A percentile compares a stretch with the other conserved stretches of the same genome.
These are phyloP conservation scores for Westerdykella sp. DNA, from an alignment of 2,329 filamentous ascomycete genomes.

Conservation along the genomic window DNA sequence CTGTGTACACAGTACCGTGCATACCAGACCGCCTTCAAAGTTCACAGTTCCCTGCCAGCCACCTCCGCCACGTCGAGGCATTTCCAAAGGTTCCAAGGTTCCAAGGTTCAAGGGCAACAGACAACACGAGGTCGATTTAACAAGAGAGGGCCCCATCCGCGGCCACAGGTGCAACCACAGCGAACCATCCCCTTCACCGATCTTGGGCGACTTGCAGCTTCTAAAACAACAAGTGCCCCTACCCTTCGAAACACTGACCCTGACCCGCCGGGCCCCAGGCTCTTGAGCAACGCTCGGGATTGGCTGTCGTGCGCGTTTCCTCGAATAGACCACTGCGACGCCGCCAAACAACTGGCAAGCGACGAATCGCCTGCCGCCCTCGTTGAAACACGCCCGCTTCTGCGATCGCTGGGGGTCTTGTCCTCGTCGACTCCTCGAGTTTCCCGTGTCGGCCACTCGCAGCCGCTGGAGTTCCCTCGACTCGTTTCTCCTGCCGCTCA, in stretches of 20 bases:
- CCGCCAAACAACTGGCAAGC: conserved; percentile 23
- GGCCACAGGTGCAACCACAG: conserved; percentile 2
- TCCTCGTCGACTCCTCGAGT: conserved; percentile 20
- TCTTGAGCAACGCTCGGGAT: conserved; percentile 15
- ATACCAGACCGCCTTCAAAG: not conserved
- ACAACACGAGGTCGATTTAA: not conserved
- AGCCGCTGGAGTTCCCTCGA: conserved; percentile 19
- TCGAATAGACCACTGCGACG: conserved; percentile 15
- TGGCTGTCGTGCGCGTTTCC: conserved; percentile 25
- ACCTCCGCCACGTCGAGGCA: conserved; percentile 1
- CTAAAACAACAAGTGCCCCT: conserved; percentile 25
- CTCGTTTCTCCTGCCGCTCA: conserved; percentile 18
- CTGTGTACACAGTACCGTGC: not conserved
- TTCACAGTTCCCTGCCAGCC: not conserved
- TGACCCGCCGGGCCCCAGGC: conserved; percentile 10
- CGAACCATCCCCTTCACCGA: conserved; percentile 3
- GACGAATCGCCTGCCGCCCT: conserved; percentile 13
- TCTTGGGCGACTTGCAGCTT: conserved; percentile 9
- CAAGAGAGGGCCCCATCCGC: not conserved
- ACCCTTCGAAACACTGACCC: conserved; percentile 24
- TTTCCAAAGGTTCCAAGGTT: conserved; percentile 5
- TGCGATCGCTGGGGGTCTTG: conserved; percentile 16
- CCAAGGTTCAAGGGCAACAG: not conserved
- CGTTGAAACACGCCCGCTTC: conserved; percentile 33
- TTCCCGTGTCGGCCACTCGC: conserved; percentile 25